Conservation (phyloP, 805 yeast genomes). For the Komagataella pastoris region DNA sequence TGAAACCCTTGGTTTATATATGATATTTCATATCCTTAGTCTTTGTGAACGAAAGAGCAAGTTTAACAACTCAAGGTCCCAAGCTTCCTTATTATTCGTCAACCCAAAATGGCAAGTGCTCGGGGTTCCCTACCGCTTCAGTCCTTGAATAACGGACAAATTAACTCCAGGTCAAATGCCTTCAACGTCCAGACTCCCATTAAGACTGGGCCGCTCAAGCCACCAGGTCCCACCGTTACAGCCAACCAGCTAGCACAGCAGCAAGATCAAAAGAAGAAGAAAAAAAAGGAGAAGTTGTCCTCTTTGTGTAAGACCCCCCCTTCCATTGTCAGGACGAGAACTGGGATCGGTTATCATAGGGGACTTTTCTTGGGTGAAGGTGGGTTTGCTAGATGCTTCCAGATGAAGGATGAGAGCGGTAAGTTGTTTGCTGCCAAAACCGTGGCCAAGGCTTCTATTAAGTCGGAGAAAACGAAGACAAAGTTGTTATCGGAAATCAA, state of each 20-base stretch:
- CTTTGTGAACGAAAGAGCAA: background rate
- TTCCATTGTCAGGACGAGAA: constrained; percentile 73
- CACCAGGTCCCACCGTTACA: constrained; percentile 6
- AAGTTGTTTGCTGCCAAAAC: constrained; percentile 91
- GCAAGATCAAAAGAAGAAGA: constrained; percentile 23
- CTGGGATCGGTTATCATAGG: constrained; percentile 81
- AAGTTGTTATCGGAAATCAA: constrained; percentile 87
- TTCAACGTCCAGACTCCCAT: constrained; percentile 7
- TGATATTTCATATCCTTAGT: background rate
- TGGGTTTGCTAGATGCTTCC: constrained; percentile 97
- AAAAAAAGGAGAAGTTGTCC: constrained; percentile 80
- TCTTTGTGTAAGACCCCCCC: constrained; percentile 96
- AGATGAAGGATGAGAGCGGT: constrained; percentile 84
- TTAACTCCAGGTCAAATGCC: constrained; percentile 28
- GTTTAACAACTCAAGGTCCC: background rate
- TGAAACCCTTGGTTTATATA: background rate
- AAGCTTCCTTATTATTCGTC: background rate
- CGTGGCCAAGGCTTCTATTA: constrained; percentile 90
- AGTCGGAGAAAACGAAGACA: constrained; percentile 77
- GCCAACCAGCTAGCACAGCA: constrained; percentile 15
- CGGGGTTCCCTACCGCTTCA: constrained; percentile 27
- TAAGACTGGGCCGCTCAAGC: background rate
- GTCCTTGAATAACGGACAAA: constrained; percentile 38
- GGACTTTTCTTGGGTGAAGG: constrained; percentile 94
- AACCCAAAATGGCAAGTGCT: constrained; percentile 1